Evolutionary conservation across 1,284 basidiomycete genomes (phyloP).

Genomic region (Moniliophthora roreri): DNA sequence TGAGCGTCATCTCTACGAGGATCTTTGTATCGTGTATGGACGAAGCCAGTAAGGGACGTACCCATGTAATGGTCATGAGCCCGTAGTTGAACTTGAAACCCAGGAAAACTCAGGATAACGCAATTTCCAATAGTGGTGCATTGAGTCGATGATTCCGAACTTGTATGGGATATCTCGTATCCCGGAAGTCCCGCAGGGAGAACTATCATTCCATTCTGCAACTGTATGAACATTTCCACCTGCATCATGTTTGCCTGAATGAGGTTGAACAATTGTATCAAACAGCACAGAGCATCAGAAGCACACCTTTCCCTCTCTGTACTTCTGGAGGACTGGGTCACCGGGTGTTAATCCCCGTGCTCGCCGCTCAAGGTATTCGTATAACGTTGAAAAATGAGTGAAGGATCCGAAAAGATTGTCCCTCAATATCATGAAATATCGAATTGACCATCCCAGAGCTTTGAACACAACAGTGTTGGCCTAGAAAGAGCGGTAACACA

Average conservation of each 20-base stretch:
- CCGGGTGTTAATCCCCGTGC: conserved; percentile 61
- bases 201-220: conserved; percentile 57
- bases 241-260: conserved; percentile 79
- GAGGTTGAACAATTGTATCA: background rate
- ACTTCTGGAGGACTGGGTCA: conserved; percentile 79
- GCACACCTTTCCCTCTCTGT: conserved; percentile 71
- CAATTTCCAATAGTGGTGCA: conserved; percentile 49
- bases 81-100: conserved; percentile 74
- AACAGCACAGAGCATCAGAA: background rate
- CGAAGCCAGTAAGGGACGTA: conserved; percentile 31
- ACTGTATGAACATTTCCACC: conserved; percentile 60
- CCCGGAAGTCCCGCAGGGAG: conserved; percentile 79
- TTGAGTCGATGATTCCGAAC: conserved; percentile 19
- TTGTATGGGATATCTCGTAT: conserved; percentile 43
- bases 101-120: conserved; percentile 59
- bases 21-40: conserved; percentile 10
- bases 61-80: conserved; percentile 89
- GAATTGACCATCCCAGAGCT: conserved; percentile 81
- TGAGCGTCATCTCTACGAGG: conserved; percentile 73
- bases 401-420: conserved; percentile 94
- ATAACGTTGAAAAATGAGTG: conserved; percentile 85
- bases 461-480: conserved; percentile 61
- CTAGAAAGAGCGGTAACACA: conserved; percentile 31
- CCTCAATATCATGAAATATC: conserved; percentile 82
- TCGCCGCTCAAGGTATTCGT: conserved; percentile 78